phyloP scores from a whole-genome alignment of 2,329 filamentous ascomycete species.

The Tothia fuscella region DNA sequence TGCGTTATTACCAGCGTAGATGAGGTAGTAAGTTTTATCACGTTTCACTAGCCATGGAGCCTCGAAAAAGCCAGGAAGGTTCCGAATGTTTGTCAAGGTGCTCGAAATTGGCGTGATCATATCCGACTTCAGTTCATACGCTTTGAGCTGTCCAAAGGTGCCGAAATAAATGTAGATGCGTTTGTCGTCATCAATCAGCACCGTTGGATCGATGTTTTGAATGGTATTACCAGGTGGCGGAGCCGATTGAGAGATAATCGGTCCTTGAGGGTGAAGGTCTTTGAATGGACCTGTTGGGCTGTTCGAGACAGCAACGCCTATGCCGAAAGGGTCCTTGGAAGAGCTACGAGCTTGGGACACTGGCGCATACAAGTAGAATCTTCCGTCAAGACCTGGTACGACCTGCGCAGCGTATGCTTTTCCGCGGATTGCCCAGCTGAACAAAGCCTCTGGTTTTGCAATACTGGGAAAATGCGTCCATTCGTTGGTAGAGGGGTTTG shows the following conservation, averaged over 20 bases:
- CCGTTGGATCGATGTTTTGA: conserved; percentile 31
- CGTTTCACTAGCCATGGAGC: conserved; percentile 29
- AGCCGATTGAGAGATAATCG: conserved; percentile 26
- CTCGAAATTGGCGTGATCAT: conserved; percentile 25
- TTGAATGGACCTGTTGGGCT: conserved; percentile 25
- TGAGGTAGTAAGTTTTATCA: conserved; percentile 26
- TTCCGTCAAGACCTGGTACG: conserved; percentile 23
- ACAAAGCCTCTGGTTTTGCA: conserved; percentile 21
- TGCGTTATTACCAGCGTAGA: conserved; percentile 30
- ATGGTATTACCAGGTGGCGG: conserved; percentile 24
- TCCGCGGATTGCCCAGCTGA: conserved; percentile 25
- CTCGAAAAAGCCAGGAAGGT: conserved; percentile 26
- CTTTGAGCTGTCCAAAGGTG: conserved; percentile 25
- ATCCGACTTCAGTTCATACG: conserved; percentile 24
- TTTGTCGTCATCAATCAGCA: conserved; percentile 26
- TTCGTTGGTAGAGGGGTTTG: conserved; percentile 19
- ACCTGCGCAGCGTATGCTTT: conserved; percentile 27
- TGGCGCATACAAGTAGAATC: conserved; percentile 28
- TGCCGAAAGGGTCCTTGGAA: conserved; percentile 25
- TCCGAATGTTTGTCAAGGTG: conserved; percentile 15
- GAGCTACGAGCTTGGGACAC: conserved; percentile 19
- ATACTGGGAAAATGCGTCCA: conserved; percentile 25
- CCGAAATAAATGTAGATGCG: conserved; percentile 29
- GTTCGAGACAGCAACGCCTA: conserved; percentile 27
- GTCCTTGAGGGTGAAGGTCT: conserved; percentile 24